Conservation (phyloP, 2,329 filamentous ascomycete genomes). For the Claviceps quebecensis region DNA sequence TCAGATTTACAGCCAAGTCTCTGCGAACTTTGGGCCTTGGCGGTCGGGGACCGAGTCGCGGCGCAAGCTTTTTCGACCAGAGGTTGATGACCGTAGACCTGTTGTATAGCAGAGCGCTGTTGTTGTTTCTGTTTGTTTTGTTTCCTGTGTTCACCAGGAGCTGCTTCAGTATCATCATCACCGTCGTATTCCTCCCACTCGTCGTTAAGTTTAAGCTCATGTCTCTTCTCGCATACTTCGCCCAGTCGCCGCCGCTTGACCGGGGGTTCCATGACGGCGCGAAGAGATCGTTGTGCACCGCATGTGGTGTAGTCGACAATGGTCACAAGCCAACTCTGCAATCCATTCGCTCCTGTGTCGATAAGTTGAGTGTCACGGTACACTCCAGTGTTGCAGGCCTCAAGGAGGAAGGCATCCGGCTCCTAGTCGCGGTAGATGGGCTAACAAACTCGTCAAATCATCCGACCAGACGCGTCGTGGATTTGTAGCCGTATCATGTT, state of each 20-base stretch:
- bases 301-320: constrained; percentile 3
- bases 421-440: not conserved
- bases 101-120: constrained; percentile 27
- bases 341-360: not conserved
- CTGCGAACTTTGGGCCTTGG: constrained; percentile 76
- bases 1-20: constrained; percentile 79
- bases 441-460: not conserved
- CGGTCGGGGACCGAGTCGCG: constrained; percentile 61
- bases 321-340: not conserved
- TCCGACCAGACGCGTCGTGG: constrained; percentile 7
- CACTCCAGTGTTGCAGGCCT: not conserved
- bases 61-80: constrained; percentile 50
- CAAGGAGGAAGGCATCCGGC: not conserved
- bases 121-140: not conserved
- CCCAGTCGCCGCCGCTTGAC: constrained; percentile 47
- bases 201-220: not conserved
- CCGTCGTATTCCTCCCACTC: constrained; percentile 11
- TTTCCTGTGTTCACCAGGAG: constrained; percentile 26
- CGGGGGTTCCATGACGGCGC: constrained; percentile 38
- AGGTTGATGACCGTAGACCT: constrained; percentile 42
- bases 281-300: not conserved
- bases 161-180: constrained; percentile 32
- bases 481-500: no score
- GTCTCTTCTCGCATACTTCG: constrained; percentile 19
- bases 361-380: not conserved